These are phyloP conservation scores for Westerdykella aurantiaca DNA, from an alignment of 2,329 filamentous ascomycete species.

Conservation along the genomic window DNA sequence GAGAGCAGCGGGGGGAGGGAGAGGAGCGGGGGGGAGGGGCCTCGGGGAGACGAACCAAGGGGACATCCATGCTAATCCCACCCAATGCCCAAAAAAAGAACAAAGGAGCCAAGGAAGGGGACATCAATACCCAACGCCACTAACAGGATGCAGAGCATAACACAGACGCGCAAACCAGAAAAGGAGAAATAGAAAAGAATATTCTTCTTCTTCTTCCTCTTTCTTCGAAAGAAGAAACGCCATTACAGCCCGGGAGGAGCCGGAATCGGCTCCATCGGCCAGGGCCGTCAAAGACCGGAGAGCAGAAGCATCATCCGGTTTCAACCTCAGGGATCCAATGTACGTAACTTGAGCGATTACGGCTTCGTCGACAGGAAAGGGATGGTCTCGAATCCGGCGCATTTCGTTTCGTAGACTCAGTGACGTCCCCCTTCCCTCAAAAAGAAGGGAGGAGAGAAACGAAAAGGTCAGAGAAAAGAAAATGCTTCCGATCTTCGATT, in stretches of 20 bases:
- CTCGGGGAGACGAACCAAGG: constrained; percentile 39
- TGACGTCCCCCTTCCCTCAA: too few relatives aligned
- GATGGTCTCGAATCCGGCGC: constrained; percentile 17
- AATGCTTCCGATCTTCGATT: constrained; percentile 35
- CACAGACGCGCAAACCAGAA: constrained; percentile 32
- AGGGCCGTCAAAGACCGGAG: constrained; percentile 24
- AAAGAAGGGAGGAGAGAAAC: too few relatives aligned
- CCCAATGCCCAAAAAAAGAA: constrained; percentile 13
- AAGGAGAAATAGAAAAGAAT: constrained; percentile 22
- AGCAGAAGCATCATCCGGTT: constrained; percentile 32
- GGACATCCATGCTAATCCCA: constrained; percentile 13
- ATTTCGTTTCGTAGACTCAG: constrained; percentile 36
- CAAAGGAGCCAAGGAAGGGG: constrained; percentile 15
- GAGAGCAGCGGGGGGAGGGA: constrained; percentile 26
- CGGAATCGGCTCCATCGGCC: constrained; percentile 38
- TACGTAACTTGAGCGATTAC: constrained; percentile 42
- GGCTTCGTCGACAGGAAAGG: constrained; percentile 24
- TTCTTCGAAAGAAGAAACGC: constrained; percentile 26
- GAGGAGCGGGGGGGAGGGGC: constrained; percentile 43
- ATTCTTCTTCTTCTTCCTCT: too few relatives aligned
- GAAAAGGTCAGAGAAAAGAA: constrained; percentile 45
- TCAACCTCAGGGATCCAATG: constrained; percentile 34
- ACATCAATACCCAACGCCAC: constrained; percentile 33
- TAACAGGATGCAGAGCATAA: constrained; percentile 35
- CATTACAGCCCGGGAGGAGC: constrained; percentile 31